phyloP scores from a whole-genome alignment of 2,329 filamentous ascomycete species.

The Lojkania enalia region DNA sequence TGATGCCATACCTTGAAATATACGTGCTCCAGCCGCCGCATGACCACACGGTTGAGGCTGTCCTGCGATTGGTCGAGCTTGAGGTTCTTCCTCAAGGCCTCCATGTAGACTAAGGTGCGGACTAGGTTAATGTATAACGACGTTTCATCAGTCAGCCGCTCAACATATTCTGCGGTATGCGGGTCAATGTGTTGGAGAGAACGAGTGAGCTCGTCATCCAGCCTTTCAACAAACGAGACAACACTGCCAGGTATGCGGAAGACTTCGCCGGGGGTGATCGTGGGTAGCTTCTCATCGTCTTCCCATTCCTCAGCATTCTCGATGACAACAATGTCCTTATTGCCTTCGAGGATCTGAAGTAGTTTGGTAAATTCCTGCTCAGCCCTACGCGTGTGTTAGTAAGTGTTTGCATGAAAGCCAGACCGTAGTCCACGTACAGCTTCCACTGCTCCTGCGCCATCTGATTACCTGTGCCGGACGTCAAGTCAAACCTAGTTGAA shows the following conservation, averaged over 20 bases:
- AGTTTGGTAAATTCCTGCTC: constrained; percentile 82
- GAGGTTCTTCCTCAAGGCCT: constrained; percentile 71
- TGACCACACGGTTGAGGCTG: constrained; percentile 86
- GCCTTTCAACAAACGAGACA: constrained; percentile 89
- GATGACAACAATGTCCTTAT: constrained; percentile 79
- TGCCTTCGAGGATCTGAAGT: constrained; percentile 76
- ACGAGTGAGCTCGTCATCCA: constrained; percentile 95
- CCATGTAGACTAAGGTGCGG: constrained; percentile 84
- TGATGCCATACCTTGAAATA: constrained; percentile 95
- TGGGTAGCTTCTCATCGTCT: constrained; percentile 92
- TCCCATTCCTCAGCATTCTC: constrained; percentile 98
- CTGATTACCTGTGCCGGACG: constrained; percentile 73
- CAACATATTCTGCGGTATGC: constrained; percentile 98
- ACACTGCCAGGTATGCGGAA: constrained; percentile 93
- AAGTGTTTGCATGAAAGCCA: constrained; percentile 4
- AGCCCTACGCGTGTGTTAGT: constrained; percentile 52
- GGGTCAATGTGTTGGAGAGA: constrained; percentile 98
- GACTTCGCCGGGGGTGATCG: constrained; percentile 71
- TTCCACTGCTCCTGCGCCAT: constrained; percentile 99
- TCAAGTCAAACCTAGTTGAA: constrained; percentile 92
- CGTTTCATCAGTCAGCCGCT: constrained; percentile 88
- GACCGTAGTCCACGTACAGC: constrained; percentile 52
- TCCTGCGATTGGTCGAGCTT: constrained; percentile 79
- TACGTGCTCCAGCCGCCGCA: constrained; percentile 92
- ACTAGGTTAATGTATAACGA: constrained; percentile 91